A percentile compares a stretch with the other conserved stretches of the same genome.
Evolutionary conservation across 495 filamentous ascomycete genomes (phyloP).

Genomic region (Hypoxylon trugodes): DNA sequence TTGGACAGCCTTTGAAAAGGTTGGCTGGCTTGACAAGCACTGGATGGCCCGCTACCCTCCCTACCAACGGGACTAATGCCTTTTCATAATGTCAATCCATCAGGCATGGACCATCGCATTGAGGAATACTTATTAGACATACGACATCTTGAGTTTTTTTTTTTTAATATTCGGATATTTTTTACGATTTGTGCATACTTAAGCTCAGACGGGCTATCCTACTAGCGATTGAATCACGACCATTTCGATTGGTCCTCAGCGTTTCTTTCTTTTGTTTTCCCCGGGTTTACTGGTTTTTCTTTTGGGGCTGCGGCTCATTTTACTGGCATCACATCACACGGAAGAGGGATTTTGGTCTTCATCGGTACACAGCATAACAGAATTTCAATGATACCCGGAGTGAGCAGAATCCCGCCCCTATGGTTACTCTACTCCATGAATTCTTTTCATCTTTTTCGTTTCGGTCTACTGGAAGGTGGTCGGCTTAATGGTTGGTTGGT

Average conservation of each 20-base stretch:
- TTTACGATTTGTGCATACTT: slow-evolving; percentile 17
- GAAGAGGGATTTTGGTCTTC: slow-evolving; percentile 29
- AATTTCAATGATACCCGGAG: slow-evolving; percentile 53
- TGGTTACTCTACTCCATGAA: slow-evolving; percentile 47
- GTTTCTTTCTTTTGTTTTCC: slow-evolving; percentile 26
- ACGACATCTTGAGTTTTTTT: neutral
- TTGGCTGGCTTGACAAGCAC: slow-evolving; percentile 82
- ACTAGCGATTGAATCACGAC: slow-evolving; percentile 15
- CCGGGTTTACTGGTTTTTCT: slow-evolving; percentile 21
- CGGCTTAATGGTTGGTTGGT: slow-evolving; percentile 16
- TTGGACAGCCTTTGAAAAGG: slow-evolving; percentile 89
- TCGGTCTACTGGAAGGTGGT: slow-evolving; percentile 6
- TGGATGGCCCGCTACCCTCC: slow-evolving; percentile 66
- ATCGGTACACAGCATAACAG: slow-evolving; percentile 45
- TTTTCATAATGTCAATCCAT: slow-evolving; percentile 6
- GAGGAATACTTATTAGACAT: neutral
- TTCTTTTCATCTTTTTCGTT: slow-evolving; percentile 32
- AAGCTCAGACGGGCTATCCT: slow-evolving; percentile 10
- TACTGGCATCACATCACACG: slow-evolving; percentile 26
- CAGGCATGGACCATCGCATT: slow-evolving; percentile 15
- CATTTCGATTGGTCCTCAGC: slow-evolving; percentile 19
- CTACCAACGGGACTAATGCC: slow-evolving; percentile 23
- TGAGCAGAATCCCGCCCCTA: slow-evolving; percentile 36
- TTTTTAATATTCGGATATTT: neutral
- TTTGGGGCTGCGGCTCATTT: slow-evolving; percentile 11